Percentiles rank a stretch among this genome's conserved stretches.
phyloP scores from a whole-genome alignment of 805 yeast species.

The Brettanomyces nanus region DNA sequence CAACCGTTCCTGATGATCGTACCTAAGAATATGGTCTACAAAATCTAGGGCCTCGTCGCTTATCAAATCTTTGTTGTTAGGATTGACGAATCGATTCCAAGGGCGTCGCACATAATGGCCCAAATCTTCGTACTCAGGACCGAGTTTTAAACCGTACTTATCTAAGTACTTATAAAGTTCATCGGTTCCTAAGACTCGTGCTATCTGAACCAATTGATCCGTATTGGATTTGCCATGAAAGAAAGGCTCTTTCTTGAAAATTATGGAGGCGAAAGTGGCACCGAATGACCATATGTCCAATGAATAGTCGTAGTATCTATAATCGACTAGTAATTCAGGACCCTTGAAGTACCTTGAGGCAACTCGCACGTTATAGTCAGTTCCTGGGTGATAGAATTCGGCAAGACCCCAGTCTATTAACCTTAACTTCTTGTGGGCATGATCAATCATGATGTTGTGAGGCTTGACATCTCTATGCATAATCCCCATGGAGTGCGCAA shows the following conservation, averaged over 20 bases:
- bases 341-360: slow-evolving; percentile 93
- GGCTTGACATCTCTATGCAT: slow-evolving; percentile 97
- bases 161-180: slow-evolving; percentile 59
- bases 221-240: slow-evolving; percentile 87
- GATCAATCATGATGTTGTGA: slow-evolving; percentile 93
- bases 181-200: slow-evolving; percentile 80
- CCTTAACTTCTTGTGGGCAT: slow-evolving; percentile 55
- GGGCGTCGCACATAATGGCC: slow-evolving; percentile 70
- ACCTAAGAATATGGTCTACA: slow-evolving; percentile 68
- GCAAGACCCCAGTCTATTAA: slow-evolving; percentile 96
- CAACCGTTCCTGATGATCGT: slow-evolving; percentile 82
- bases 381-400: slow-evolving; percentile 84
- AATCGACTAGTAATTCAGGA: slow-evolving; percentile 81
- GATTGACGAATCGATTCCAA: slow-evolving; percentile 74
- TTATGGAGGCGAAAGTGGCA: slow-evolving; percentile 84
- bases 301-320: slow-evolving; percentile 84
- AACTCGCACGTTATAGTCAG: slow-evolving; percentile 86
- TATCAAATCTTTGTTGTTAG: slow-evolving; percentile 59
- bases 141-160: slow-evolving; percentile 64
- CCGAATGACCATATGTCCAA: slow-evolving; percentile 93
- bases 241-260: slow-evolving; percentile 86
- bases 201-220: slow-evolving; percentile 86
- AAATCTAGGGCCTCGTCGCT: slow-evolving; percentile 71
- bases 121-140: slow-evolving; percentile 72
- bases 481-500: slow-evolving; percentile 88